These are phyloP conservation scores for Cryptococcus jaspeensis DNA, from an alignment of 1,284 basidiomycete species.

Conservation along the genomic window DNA sequence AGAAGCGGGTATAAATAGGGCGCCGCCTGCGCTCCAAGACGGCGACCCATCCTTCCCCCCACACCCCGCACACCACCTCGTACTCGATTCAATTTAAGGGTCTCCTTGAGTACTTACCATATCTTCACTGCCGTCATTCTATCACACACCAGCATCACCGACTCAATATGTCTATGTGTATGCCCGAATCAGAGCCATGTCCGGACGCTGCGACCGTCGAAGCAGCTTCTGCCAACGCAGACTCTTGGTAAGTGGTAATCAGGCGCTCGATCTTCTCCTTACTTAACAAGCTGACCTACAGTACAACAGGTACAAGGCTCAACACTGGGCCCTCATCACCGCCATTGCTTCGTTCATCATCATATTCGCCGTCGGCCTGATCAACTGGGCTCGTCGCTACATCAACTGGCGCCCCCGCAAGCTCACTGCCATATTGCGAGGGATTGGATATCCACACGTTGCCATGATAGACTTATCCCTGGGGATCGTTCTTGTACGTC, in stretches of 20 bases:
- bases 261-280: background rate
- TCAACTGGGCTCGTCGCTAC: slow-evolving; percentile 4
- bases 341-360: background rate
- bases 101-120: too few species aligned
- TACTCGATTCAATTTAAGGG: too few species aligned
- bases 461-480: slow-evolving; percentile 2
- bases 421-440: background rate
- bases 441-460: background rate
- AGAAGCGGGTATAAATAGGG: too few species aligned
- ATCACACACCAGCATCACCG: too few species aligned
- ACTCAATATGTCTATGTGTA: background rate
- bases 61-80: too few species aligned
- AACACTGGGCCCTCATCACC: background rate
- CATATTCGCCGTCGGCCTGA: background rate
- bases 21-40: too few species aligned
- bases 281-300: too few species aligned
- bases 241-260: background rate
- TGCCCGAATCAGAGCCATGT: background rate
- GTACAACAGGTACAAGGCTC: slow-evolving; percentile 2
- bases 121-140: too few species aligned
- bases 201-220: background rate
- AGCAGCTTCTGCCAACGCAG: background rate
- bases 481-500: background rate
- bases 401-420: background rate
- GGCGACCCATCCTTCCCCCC: too few species aligned